Conservation (phyloP, 352 stramenopile species). For the Globisporangium nagaii region DNA sequence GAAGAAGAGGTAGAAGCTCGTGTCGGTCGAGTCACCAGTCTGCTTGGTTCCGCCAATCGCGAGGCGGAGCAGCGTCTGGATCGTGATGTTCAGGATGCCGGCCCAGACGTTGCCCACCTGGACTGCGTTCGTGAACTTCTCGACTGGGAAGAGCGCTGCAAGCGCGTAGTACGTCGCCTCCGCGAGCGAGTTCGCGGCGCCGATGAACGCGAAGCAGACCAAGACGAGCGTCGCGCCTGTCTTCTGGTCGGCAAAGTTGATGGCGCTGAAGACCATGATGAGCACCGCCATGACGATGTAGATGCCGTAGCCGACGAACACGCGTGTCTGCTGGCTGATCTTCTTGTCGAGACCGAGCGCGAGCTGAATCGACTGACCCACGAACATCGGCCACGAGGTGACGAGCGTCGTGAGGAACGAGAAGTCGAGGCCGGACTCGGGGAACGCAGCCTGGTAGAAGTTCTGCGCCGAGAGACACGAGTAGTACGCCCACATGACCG, state of each 20-base stretch:
- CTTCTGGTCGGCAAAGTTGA: constrained; percentile 39
- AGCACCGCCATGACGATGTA: constrained; percentile 49
- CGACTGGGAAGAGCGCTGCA: constrained; percentile 50
- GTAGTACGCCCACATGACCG: constrained; percentile 71
- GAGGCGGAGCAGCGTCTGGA: constrained; percentile 46
- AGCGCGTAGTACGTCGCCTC: constrained; percentile 60
- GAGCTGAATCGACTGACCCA: constrained; percentile 52
- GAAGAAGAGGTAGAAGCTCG: constrained; percentile 66
- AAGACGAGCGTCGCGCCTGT: constrained; percentile 50
- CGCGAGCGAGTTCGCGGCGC: constrained; percentile 49
- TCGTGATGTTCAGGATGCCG: constrained; percentile 51
- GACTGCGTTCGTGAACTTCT: constrained; percentile 64
- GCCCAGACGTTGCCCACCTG: constrained; percentile 56
- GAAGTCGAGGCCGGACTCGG: constrained; percentile 45
- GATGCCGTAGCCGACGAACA: constrained; percentile 43
- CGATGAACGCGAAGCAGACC: constrained; percentile 41
- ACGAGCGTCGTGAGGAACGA: constrained; percentile 59
- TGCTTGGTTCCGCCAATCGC: constrained; percentile 36
- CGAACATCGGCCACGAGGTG: constrained; percentile 55
- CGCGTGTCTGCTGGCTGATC: constrained; percentile 30
- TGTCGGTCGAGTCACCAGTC: constrained; percentile 24
- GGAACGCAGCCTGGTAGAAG: constrained; percentile 52
- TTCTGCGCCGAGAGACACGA: constrained; percentile 66
- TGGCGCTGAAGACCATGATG: constrained; percentile 59
- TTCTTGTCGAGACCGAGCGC: constrained; percentile 52